phyloP scores from a whole-genome alignment of 2,329 filamentous ascomycete genomes.

The Nothopassalora personata region DNA sequence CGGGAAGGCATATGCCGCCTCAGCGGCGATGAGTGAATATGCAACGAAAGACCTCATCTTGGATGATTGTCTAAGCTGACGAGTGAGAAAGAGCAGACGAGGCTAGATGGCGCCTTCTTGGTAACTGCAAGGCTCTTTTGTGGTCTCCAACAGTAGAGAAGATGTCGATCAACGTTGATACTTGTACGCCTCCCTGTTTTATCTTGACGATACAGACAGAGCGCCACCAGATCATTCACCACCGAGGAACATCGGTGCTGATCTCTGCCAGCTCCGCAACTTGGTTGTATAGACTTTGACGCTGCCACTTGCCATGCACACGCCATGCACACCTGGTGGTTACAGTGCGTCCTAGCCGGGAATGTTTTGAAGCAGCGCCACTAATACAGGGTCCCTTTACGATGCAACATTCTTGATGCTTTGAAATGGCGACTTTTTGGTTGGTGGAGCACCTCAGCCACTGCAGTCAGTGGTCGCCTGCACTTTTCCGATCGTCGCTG shows the following conservation, averaged over 20 bases:
- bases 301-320: not conserved
- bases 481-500: too few species aligned
- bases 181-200: not conserved
- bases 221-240: not conserved
- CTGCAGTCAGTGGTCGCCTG: not conserved
- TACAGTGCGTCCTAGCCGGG: not conserved
- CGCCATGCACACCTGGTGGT: not conserved
- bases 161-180: not conserved
- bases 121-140: not conserved
- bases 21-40: constrained; percentile 21
- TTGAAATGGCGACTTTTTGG: not conserved
- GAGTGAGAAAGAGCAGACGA: not conserved
- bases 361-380: not conserved
- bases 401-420: not conserved
- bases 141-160: not conserved
- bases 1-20: constrained; percentile 34
- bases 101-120: not conserved
- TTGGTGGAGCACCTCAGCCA: not conserved
- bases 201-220: not conserved
- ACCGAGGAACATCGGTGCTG: not conserved
- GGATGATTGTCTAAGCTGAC: not conserved
- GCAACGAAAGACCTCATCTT: constrained; percentile 26
- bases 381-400: not conserved
- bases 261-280: not conserved
- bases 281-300: not conserved